Conservation (phyloP, 2,329 filamentous ascomycete species). For the Colletotrichum sp. region DNA sequence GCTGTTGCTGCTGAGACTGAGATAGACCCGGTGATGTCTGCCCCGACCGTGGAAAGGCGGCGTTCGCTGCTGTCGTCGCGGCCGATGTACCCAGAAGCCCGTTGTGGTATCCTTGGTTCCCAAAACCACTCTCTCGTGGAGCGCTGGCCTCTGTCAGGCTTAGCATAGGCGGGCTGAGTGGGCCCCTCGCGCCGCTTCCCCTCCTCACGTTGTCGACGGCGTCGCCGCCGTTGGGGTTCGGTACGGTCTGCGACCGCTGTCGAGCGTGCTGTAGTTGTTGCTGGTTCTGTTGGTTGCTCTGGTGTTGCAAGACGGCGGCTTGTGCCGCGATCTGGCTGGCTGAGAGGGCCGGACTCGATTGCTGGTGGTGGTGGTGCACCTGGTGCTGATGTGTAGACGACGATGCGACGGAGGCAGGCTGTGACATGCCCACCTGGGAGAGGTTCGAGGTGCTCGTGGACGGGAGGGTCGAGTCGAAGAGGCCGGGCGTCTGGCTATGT, state of each 20-base stretch:
- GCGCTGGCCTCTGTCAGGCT: conserved; percentile 70
- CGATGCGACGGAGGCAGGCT: conserved; percentile 44
- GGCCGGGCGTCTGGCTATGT: conserved; percentile 76
- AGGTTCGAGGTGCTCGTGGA: conserved; percentile 63
- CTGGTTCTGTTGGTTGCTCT: conserved; percentile 39
- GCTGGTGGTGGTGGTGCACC: not conserved
- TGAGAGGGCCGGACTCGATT: conserved; percentile 45
- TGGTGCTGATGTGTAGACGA: conserved; percentile 12
- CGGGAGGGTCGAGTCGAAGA: conserved; percentile 77
- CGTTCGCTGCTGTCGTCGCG: conserved; percentile 75
- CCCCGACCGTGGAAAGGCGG: conserved; percentile 72
- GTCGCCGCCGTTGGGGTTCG: conserved; percentile 45
- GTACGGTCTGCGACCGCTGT: conserved; percentile 77
- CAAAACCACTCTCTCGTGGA: conserved; percentile 62
- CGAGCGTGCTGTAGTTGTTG: conserved; percentile 53
- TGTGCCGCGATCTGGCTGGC: conserved; percentile 84
- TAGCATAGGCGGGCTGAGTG: conserved; percentile 66
- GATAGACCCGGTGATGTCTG: conserved; percentile 53
- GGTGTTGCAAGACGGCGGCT: conserved; percentile 73
- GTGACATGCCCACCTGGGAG: conserved; percentile 52
- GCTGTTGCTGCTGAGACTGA: conserved; percentile 32
- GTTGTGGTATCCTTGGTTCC: conserved; percentile 60
- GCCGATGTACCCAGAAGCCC: conserved; percentile 65
- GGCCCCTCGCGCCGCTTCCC: conserved; percentile 50
- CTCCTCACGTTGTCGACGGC: conserved; percentile 37